Evolutionary conservation across 169 alveolate genomes (phyloP), one percentile per base, ranked within the genome.

Genomic region (Plasmodium berghei): DNA sequence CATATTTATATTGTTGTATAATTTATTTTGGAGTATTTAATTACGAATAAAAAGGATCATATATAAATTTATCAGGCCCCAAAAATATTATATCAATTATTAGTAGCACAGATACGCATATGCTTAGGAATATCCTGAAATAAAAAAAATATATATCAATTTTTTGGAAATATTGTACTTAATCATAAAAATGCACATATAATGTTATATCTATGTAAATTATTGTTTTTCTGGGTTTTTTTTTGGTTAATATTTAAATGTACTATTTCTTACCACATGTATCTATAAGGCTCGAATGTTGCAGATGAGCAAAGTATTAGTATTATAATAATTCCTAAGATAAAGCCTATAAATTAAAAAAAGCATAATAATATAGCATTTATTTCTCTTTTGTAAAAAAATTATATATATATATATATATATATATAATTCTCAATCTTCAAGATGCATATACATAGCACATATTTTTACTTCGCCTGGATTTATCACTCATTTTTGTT

Each of bases 41-140:
- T 83, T 83, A 83, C 90, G 90, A 66, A 34, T 83, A 83, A 83
- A 83, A 83, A 42, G 90, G 90, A 83, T 83, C 90, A 61, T 83
- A 83, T 62, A 45, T 83, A 83, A 83, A 83, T 69, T 83, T 83
- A 66, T 83, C 90, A 18, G 42, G 86, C 34, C 90, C 90, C 58
- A 83, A 56, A 83, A 83, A 83, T 61, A 83, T 54, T 24, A 83
- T 9, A 45, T 83, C 90, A 16, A 83, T 59, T 59, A 83, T 24
- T 42, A 69, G 63, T 26, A 83, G 42, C 49, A 83, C 40, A 42
- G 67, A 83, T 24, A 72, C 70, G 46, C 90, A 83, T 56, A 83
- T 83, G 34, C 86, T 83, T 40, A 40, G 64, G 26, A 83, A 83
- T 83, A 83, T 67, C 90, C 90, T 83, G 85, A 83, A 61, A 48